These are phyloP conservation scores for Cryptosporidium xiaoi DNA, from an alignment of 169 alveolate species.

Conservation along the genomic window DNA sequence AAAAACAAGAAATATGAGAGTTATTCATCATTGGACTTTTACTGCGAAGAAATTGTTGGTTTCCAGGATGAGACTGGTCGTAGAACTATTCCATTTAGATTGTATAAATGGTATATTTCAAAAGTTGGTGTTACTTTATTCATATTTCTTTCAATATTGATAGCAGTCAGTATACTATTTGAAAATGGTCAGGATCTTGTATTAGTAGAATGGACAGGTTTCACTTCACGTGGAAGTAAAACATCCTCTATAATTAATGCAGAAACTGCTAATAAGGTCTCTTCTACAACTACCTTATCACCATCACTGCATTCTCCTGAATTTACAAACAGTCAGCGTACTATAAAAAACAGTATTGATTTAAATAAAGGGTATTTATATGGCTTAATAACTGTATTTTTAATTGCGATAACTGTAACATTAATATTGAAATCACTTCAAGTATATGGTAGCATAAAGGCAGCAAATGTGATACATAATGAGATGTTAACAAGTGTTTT, in stretches of 20 bases:
- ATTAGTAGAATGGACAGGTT: conserved; percentile 68
- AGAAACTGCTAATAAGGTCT: background rate
- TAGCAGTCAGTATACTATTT: conserved; percentile 3
- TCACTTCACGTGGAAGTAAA: conserved; percentile 45
- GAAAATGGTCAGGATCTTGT: conserved; percentile 58
- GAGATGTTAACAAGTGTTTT: conserved; percentile 72
- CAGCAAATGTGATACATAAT: conserved; percentile 77
- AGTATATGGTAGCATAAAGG: conserved; percentile 48
- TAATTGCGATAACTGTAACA: background rate
- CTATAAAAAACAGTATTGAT: conserved; percentile 9
- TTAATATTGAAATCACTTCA: conserved; percentile 11
- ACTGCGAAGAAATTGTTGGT: conserved; percentile 46
- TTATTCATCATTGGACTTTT: conserved; percentile 44
- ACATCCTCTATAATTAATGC: background rate
- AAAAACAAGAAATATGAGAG: background rate
- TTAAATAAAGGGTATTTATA: conserved; percentile 28
- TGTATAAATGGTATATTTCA: conserved; percentile 48
- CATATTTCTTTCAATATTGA: background rate
- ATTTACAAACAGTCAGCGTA: background rate
- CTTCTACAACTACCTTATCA: background rate
- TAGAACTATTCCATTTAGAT: conserved; percentile 19
- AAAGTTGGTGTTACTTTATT: conserved; percentile 38
- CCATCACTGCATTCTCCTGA: background rate
- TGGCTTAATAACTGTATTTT: conserved; percentile 27
- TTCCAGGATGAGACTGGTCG: conserved; percentile 34